phyloP scores from a whole-genome alignment of 2,329 filamentous ascomycete species.

The Cryphonectria japonica region DNA sequence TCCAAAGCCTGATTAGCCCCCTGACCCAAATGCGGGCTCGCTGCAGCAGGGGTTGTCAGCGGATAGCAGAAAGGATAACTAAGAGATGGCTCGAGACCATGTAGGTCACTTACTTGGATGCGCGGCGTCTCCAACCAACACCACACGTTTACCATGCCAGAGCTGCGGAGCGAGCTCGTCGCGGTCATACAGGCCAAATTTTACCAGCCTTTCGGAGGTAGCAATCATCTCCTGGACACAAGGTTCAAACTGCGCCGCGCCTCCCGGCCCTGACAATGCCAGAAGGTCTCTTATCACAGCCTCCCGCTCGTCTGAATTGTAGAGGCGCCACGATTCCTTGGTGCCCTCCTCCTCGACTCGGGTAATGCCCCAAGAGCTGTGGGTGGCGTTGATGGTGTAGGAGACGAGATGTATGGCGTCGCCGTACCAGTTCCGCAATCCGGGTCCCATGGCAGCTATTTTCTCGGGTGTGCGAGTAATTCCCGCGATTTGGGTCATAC shows the following conservation, averaged over 20 bases:
- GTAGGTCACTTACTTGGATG: neutral
- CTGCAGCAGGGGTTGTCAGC: too few species aligned
- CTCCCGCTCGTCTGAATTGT: too few species aligned
- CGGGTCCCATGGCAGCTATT: neutral
- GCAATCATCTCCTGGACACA: neutral
- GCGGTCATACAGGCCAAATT: slow-evolving; percentile 6
- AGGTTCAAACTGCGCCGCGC: neutral
- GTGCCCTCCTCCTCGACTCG: neutral
- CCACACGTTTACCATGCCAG: neutral
- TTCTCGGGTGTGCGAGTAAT: neutral
- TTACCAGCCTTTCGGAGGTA: neutral
- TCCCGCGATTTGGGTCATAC: neutral
- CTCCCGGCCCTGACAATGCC: neutral
- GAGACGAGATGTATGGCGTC: neutral
- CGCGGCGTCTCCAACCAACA: slow-evolving; percentile 1
- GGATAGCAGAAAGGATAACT: too few species aligned
- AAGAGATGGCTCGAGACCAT: too few species aligned
- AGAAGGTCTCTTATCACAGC: neutral
- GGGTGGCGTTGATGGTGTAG: neutral
- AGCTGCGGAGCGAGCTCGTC: neutral
- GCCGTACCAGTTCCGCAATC: slow-evolving; percentile 3
- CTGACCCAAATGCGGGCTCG: neutral
- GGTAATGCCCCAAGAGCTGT: neutral
- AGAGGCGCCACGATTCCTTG: too few species aligned
- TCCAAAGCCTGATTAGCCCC: neutral